Evolutionary conservation across 1,284 basidiomycete species (phyloP).

Genomic region (Marasmius oreades): DNA sequence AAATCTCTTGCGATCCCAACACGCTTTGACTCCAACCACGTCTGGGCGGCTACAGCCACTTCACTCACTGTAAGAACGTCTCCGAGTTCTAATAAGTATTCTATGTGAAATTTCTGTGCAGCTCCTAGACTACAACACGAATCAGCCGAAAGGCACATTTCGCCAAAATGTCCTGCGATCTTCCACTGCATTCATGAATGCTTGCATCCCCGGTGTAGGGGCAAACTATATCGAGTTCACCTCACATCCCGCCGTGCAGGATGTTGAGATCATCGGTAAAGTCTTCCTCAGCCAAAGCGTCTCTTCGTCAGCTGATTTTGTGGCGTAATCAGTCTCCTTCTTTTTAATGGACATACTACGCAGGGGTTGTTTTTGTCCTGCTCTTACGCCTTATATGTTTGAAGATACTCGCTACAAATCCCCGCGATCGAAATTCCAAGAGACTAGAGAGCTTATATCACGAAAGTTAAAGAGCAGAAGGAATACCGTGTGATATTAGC

Average conservation of each 20-base stretch:
- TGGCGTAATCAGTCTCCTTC: conserved; percentile 42
- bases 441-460: conserved; percentile 36
- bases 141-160: conserved; percentile 43
- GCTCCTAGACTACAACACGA: conserved; percentile 45
- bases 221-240: conserved; percentile 45
- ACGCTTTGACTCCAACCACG: conserved; percentile 50
- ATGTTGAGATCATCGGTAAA: conserved; percentile 48
- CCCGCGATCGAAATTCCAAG: conserved; percentile 34
- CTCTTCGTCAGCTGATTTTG: conserved; percentile 6
- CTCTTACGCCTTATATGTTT: conserved; percentile 36
- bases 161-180: conserved; percentile 42
- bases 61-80: conserved; percentile 40
- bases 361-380: conserved; percentile 43
- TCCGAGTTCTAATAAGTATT: background rate
- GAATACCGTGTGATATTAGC: conserved; percentile 34
- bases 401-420: conserved; percentile 36
- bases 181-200: conserved; percentile 27
- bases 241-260: conserved; percentile 36
- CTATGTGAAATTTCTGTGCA: conserved; percentile 18
- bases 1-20: conserved; percentile 50
- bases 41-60: conserved; percentile 49
- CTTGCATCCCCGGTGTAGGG: conserved; percentile 40
- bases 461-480: conserved; percentile 34
- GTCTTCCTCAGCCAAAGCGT: background rate
- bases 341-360: conserved; percentile 56